phyloP scores from a whole-genome alignment of 768 basidiomycete genomes.

The Pisolithus orientalis region DNA sequence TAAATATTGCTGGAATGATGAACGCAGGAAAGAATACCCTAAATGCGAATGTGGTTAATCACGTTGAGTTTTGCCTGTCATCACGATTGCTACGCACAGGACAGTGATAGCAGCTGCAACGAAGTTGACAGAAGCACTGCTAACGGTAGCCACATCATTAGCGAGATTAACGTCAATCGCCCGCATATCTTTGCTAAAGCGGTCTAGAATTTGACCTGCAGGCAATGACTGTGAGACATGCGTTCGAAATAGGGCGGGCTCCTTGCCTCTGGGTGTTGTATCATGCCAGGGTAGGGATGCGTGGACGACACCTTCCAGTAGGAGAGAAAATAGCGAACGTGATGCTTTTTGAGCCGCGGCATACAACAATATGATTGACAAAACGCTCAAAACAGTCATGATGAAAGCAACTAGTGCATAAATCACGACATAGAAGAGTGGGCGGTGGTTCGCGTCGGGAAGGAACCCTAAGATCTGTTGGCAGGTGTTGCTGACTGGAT shows the following conservation, averaged over 20 bases:
- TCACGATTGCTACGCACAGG: constrained; percentile 37
- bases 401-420: constrained; percentile 56
- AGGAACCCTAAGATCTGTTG: constrained; percentile 15
- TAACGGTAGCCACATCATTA: constrained; percentile 65
- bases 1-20: constrained; percentile 66
- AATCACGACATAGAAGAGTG: constrained; percentile 66
- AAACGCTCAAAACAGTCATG: constrained; percentile 42
- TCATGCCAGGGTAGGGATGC: constrained; percentile 86
- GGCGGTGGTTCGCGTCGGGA: constrained; percentile 55
- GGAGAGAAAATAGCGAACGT: constrained; percentile 35
- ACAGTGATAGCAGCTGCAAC: constrained; percentile 70
- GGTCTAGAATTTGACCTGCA: constrained; percentile 76
- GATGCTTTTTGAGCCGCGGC: constrained; percentile 41
- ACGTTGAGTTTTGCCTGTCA: constrained; percentile 3
- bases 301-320: constrained; percentile 65
- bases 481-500: constrained; percentile 6
- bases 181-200: constrained; percentile 84
- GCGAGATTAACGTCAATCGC: constrained; percentile 76
- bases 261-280: constrained; percentile 67
- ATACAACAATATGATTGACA: constrained; percentile 50
- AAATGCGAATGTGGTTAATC: background rate
- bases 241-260: background rate
- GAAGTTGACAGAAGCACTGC: constrained; percentile 71
- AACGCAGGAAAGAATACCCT: constrained; percentile 78
- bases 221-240: background rate